Evolutionary conservation across 257 asterid species (phyloP).

Genomic region (Orobanche coerulescens): DNA sequence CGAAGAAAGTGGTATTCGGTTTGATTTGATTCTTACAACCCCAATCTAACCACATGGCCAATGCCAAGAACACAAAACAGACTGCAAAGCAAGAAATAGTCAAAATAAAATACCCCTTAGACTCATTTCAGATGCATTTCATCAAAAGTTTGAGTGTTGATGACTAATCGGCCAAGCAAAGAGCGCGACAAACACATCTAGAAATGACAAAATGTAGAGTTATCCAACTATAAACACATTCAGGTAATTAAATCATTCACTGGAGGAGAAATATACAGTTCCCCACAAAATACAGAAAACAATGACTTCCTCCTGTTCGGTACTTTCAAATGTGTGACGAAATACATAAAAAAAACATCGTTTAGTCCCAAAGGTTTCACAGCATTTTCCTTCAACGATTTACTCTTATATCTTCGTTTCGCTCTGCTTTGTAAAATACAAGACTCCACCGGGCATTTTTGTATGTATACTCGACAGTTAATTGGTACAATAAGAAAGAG

Average conservation of each 20-base stretch:
- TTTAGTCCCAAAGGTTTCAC: background rate
- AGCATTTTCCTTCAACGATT: conserved; percentile 17
- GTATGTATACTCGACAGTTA: conserved; percentile 5
- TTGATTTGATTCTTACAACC: too few species aligned
- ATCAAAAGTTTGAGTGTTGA: too few species aligned
- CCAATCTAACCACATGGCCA: too few species aligned
- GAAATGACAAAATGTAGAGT: background rate
- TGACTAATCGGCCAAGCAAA: too few species aligned
- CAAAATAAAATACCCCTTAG: too few species aligned
- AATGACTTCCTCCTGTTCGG: background rate
- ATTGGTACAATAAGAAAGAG: conserved; percentile 31
- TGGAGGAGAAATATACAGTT: background rate
- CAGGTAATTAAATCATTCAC: background rate
- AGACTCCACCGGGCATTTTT: conserved; percentile 23
- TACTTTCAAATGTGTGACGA: background rate
- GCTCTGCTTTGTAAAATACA: conserved; percentile 34
- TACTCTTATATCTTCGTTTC: conserved; percentile 12
- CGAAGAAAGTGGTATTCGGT: too few species aligned
- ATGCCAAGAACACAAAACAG: too few species aligned
- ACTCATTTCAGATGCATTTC: too few species aligned
- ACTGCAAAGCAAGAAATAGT: too few species aligned
- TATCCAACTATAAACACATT: conserved; percentile 4
- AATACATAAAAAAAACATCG: background rate
- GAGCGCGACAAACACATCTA: too few species aligned
- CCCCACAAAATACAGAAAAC: background rate